Evolutionary conservation across 306 rosid genomes (phyloP).

Genomic region (Abrus pulchellus): DNA sequence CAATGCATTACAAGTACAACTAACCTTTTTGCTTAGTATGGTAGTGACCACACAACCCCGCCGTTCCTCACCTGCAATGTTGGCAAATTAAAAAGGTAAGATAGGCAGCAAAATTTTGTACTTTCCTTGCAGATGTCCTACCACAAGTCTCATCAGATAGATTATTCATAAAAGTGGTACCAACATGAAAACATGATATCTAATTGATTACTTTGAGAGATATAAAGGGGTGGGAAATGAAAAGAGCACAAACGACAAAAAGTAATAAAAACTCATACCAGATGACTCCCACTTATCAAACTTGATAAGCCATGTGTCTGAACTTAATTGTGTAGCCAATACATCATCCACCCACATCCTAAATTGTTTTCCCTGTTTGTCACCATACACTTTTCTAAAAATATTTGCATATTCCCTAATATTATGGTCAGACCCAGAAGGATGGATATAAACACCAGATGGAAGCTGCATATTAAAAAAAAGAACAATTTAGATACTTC

Average conservation of each 20-base stretch:
- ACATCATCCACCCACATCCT: constrained; percentile 80
- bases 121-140: background rate
- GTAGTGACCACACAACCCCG: constrained; percentile 51
- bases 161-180: background rate
- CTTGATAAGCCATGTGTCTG: constrained; percentile 78
- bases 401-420: constrained; percentile 51
- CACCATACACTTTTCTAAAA: constrained; percentile 66
- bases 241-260: constrained; percentile 34
- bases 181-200: constrained; percentile 11
- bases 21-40: constrained; percentile 51
- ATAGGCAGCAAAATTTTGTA: constrained; percentile 21
- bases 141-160: background rate
- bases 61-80: constrained; percentile 51
- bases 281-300: constrained; percentile 76
- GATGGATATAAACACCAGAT: constrained; percentile 67
- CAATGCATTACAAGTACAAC: constrained; percentile 34
- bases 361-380: constrained; percentile 74
- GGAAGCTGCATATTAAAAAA: constrained; percentile 60
- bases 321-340: constrained; percentile 59
- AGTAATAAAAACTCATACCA: constrained; percentile 55
- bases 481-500: constrained; percentile 35
- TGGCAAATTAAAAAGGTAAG: constrained; percentile 29
- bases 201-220: constrained; percentile 17
- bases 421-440: constrained; percentile 68
- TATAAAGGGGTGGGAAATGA: constrained; percentile 3